These are phyloP conservation scores for Cladophialophora immunda DNA, from an alignment of 2,329 filamentous ascomycete species.

Conservation along the genomic window DNA sequence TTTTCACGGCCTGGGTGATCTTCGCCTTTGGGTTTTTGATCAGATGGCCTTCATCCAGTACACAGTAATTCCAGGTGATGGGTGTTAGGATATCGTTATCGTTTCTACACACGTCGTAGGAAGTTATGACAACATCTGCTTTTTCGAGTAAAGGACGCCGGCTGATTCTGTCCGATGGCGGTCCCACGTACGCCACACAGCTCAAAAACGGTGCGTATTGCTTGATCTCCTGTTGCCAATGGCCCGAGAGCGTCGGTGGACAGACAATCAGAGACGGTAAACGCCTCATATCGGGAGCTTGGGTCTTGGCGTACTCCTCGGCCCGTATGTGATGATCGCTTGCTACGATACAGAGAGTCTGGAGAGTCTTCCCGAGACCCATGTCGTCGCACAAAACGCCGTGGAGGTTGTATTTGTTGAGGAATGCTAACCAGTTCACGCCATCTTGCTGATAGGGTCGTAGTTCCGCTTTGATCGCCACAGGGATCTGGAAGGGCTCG, in stretches of 20 bases:
- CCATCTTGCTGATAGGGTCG: constrained; percentile 98
- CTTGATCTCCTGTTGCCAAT: constrained; percentile 98
- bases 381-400: constrained; percentile 99
- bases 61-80: constrained; percentile 95
- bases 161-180: constrained; percentile 79
- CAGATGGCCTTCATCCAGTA: constrained; percentile 94
- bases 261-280: constrained; percentile 95
- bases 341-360: constrained; percentile 96
- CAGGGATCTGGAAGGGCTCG: constrained; percentile 89
- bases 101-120: constrained; percentile 97
- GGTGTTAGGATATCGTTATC: constrained; percentile 85
- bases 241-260: constrained; percentile 92
- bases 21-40: constrained; percentile 99
- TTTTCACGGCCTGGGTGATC: constrained; percentile 91
- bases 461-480: constrained; percentile 95
- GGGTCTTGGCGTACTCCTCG: constrained; percentile 86
- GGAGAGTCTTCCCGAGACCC: constrained; percentile 96
- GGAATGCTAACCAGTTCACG: constrained; percentile 97
- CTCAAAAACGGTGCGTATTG: constrained; percentile 94
- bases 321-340: constrained; percentile 95
- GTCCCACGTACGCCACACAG: constrained; percentile 89
- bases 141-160: constrained; percentile 74
- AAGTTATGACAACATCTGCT: constrained; percentile 94
- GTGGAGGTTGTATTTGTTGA: constrained; percentile 97
- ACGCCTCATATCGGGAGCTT: constrained; percentile 77